Percentiles rank a stretch among this genome's conserved stretches.
These are phyloP conservation scores for Aureobasidium zeae DNA, from an alignment of 2,329 filamentous ascomycete species.

Conservation along the genomic window DNA sequence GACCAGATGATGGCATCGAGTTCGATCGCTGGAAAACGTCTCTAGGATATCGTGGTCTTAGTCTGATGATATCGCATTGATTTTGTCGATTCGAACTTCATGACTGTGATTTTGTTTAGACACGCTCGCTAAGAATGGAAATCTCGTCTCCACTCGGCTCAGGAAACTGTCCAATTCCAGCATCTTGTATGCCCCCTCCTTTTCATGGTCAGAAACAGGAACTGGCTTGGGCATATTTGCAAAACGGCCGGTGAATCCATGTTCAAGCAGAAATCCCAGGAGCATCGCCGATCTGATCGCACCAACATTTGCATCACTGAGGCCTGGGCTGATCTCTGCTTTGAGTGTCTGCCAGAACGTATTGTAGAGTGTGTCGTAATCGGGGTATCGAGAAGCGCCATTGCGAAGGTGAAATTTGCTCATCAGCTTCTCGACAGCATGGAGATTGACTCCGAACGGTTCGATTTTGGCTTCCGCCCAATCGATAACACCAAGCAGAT, in stretches of 20 bases:
- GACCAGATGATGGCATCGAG: no score
- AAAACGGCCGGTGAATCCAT: constrained; percentile 3
- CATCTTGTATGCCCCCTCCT: background rate
- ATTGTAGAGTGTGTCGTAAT: constrained; percentile 1
- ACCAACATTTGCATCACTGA: background rate
- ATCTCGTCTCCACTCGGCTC: constrained; percentile 1
- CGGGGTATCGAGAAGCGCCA: background rate
- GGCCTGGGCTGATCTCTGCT: background rate
- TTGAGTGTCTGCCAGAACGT: constrained; percentile 8
- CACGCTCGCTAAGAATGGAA: background rate
- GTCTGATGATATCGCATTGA: no score
- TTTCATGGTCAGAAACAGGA: background rate
- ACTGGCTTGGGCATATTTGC: background rate
- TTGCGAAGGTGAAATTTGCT: constrained; percentile 7
- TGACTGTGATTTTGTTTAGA: no score
- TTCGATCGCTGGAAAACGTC: no score
- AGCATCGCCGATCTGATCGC: constrained; percentile 3
- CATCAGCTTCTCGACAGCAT: constrained; percentile 7
- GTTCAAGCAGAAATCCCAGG: background rate
- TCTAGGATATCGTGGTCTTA: no score
- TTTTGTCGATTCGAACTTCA: no score
- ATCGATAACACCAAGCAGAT: constrained; percentile 13
- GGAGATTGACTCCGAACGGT: constrained; percentile 8
- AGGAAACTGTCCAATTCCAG: constrained; percentile 2
- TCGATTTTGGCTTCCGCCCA: constrained; percentile 11